Evolutionary conservation across 1,284 basidiomycete species (phyloP), one percentile per base, ranked within the genome.

Genomic region (Cystobasidium sp.): DNA sequence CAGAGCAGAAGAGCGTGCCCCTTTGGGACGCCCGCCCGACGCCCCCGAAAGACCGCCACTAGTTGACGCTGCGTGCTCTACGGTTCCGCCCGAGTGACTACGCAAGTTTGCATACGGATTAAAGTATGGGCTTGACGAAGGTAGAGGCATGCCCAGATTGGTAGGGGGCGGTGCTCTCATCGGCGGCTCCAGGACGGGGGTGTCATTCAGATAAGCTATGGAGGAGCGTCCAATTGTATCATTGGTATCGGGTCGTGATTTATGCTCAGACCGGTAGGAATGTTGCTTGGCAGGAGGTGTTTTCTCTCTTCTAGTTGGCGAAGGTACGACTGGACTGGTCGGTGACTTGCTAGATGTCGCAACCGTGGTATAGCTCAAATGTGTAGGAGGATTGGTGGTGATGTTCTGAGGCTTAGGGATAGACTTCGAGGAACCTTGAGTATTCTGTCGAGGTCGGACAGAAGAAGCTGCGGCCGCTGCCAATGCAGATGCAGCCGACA

Each of bases 201-300:
- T 59, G 16, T 73, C 70, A 43, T 73, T 73, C 20, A 73, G 63
- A 46, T 73, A 73, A 3, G 70, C 70, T 43, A 73, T 73, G 1
- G 62, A 65, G 6, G 70, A 73, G 39, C 70, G n/a, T 6, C 62
- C 70, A 22, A 64, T 53, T 4, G 39, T 63, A 14, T 62, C 62
- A 16, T 56, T 53, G 70, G 43, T 66, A 3, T 73, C 52, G 8
- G 46, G 70, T 7, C 63, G 51, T 18, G 47, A 39, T 4, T 52
- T 49, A 24, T 66, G 41, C 1, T 55, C 61, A 5, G 62, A 47
- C n/a, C 56, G 62, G 39, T 73, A 55, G 14, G 70, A 73, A 20
- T 18, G 20, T 43, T 73, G 56, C 47, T 61, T 53, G 22, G 22
- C 61, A 18, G 56, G 61, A 22, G 62, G 52, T 20, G 56, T 66